These are phyloP conservation scores for Rhynchosporium secalis DNA, from an alignment of 2,329 filamentous ascomycete species.

Conservation along the genomic window DNA sequence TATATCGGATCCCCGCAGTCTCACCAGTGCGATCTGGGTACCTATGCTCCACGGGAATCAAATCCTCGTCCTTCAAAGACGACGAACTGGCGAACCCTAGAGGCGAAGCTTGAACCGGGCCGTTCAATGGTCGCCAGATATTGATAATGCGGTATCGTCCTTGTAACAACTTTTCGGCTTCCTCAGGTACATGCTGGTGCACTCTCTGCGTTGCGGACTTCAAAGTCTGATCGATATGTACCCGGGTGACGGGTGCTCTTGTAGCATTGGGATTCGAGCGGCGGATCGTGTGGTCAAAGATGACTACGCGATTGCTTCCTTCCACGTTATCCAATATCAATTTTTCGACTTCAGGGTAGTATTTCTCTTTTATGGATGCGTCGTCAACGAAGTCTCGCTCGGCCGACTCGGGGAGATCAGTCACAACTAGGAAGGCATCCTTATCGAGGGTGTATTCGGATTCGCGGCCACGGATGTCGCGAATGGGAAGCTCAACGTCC, in stretches of 20 bases:
- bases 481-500: conserved; percentile 47
- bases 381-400: conserved; percentile 67
- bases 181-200: conserved; percentile 61
- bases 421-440: conserved; percentile 72
- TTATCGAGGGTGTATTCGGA: conserved; percentile 65
- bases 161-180: conserved; percentile 65
- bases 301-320: conserved; percentile 63
- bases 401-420: conserved; percentile 55
- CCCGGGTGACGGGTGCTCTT: conserved; percentile 69
- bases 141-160: conserved; percentile 82
- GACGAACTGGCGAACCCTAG: conserved; percentile 38
- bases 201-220: conserved; percentile 67
- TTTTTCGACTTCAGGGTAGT: conserved; percentile 82
- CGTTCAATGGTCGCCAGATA: conserved; percentile 61
- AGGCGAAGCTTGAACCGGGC: conserved; percentile 37
- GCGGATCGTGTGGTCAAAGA: conserved; percentile 92
- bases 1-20: conserved; percentile 38
- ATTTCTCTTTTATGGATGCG: conserved; percentile 65
- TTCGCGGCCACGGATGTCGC: conserved; percentile 74
- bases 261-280: conserved; percentile 56
- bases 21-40: conserved; percentile 39
- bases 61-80: conserved; percentile 35
- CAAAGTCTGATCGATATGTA: conserved; percentile 83
- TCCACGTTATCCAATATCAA: conserved; percentile 68
- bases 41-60: conserved; percentile 39